Evolutionary conservation across 345 rosid species (phyloP).

Genomic region (Triadica sebifera): DNA sequence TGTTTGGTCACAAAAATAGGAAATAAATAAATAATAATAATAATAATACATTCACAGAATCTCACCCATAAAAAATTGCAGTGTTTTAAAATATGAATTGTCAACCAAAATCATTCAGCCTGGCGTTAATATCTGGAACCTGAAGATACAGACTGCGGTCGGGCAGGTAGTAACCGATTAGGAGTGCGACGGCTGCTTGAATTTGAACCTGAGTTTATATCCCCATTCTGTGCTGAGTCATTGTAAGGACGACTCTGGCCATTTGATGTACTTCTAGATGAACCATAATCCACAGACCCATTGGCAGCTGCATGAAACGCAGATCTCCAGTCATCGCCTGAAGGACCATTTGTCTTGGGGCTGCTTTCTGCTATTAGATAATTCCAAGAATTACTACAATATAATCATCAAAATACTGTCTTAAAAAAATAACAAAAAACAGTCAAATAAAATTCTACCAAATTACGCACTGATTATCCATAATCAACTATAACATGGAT

Average conservation of each 20-base stretch:
- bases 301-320: conserved; percentile 90
- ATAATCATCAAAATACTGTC: background rate
- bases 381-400: background rate
- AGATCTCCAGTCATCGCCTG: conserved; percentile 92
- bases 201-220: conserved; percentile 47
- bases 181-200: conserved; percentile 73
- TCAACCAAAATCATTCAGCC: background rate
- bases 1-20: too few species aligned
- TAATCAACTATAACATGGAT: too few species aligned
- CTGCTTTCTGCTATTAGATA: conserved; percentile 60
- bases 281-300: conserved; percentile 40
- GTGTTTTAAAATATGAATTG: conserved; percentile 7
- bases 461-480: background rate
- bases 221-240: conserved; percentile 61
- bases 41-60: conserved; percentile 5
- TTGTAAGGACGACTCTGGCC: conserved; percentile 54
- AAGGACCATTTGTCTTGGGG: conserved; percentile 57
- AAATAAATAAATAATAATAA: too few species aligned
- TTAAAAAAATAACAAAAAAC: background rate
- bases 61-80: conserved; percentile 13
- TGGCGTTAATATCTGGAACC: conserved; percentile 18
- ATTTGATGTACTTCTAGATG: conserved; percentile 35
- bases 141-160: conserved; percentile 54
- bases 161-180: conserved; percentile 74
- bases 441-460: background rate